Conservation (phyloP, 495 filamentous ascomycete genomes). For the Margaritispora aquatica region DNA sequence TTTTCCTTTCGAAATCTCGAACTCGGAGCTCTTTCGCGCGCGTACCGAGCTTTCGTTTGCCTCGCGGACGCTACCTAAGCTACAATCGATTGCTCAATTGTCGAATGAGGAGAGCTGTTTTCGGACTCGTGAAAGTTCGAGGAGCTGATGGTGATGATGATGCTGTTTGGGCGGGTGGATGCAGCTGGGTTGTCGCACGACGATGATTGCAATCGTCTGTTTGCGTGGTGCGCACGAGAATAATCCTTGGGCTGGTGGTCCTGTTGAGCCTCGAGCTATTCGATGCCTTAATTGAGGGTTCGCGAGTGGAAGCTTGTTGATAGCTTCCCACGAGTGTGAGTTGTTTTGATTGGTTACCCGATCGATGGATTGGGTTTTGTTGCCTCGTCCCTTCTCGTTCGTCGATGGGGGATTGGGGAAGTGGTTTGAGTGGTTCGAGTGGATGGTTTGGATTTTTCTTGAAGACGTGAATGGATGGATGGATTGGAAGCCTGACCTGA, state of each 20-base stretch:
- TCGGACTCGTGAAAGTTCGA: background rate
- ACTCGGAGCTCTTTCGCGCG: background rate
- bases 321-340: background rate
- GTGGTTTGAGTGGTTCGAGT: background rate
- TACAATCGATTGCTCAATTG: background rate
- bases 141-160: background rate
- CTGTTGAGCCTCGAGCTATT: no score
- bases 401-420: background rate
- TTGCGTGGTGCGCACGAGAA: background rate
- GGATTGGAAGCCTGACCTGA: no score
- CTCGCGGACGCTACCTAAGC: no score
- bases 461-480: background rate
- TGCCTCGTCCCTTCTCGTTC: background rate
- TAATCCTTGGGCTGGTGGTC: no score
- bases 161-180: background rate
- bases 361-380: conserved; percentile 1
- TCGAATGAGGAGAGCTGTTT: background rate
- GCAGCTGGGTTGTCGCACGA: background rate
- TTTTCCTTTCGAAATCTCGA: conserved; percentile 7
- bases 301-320: conserved; percentile 8
- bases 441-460: background rate
- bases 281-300: no score
- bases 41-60: background rate
- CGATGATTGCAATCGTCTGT: background rate
- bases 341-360: conserved; percentile 11